Evolutionary conservation across 106 monocot genomes (phyloP).

Genomic region (Dendrobium catenatum): DNA sequence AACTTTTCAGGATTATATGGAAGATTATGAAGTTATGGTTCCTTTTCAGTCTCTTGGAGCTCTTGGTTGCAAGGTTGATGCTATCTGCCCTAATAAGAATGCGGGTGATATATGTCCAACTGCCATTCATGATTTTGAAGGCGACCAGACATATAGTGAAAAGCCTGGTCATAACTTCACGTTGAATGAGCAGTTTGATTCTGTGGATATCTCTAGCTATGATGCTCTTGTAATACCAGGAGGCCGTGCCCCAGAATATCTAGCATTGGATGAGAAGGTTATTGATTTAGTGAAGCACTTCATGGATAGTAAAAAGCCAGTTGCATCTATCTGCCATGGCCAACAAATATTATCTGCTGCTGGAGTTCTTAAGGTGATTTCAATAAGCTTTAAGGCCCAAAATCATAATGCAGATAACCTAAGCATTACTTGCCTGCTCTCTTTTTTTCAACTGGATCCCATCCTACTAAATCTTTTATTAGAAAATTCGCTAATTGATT

Average conservation of each 20-base stretch:
- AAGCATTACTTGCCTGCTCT: no score
- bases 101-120: conserved; percentile 76
- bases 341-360: conserved; percentile 92
- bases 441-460: no score
- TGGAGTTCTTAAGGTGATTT: conserved; percentile 79
- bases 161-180: conserved; percentile 74
- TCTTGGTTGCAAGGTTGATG: conserved; percentile 76
- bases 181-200: conserved; percentile 51
- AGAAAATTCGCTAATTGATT: no score
- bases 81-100: conserved; percentile 65
- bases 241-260: conserved; percentile 86
- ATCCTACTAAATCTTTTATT: no score
- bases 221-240: conserved; percentile 91
- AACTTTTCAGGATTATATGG: conserved; percentile 77
- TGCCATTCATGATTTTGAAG: conserved; percentile 94
- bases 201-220: conserved; percentile 41
- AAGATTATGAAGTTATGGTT: conserved; percentile 95
- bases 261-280: conserved; percentile 72
- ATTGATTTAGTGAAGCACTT: conserved; percentile 69
- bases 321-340: conserved; percentile 97
- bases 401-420: no score
- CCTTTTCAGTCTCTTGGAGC: conserved; percentile 83
- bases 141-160: conserved; percentile 93
- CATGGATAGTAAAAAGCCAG: conserved; percentile 63
- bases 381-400: not conserved